phyloP scores from a whole-genome alignment of 345 rosid species.

The Chamaenerion angustifolium region DNA sequence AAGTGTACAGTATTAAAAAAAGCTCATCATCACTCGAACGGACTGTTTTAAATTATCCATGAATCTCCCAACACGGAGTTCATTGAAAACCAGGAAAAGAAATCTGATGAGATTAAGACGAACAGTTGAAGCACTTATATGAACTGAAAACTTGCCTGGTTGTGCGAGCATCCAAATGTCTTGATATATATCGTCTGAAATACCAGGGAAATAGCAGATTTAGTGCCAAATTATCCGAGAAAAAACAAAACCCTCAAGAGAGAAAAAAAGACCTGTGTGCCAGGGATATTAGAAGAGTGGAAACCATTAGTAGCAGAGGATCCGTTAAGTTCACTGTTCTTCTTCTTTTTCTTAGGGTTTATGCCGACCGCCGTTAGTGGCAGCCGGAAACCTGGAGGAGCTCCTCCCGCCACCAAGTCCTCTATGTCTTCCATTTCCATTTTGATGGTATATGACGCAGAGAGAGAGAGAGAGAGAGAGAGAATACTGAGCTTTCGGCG shows the following conservation, averaged over 20 bases:
- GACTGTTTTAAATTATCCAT: no score
- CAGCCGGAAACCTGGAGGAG: slow-evolving; percentile 61
- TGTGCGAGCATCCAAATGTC: slow-evolving; percentile 96
- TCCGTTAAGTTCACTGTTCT: slow-evolving; percentile 15
- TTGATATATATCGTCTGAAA: slow-evolving; percentile 62
- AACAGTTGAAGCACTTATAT: no score
- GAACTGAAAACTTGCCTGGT: slow-evolving; percentile 41
- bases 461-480: not conserved
- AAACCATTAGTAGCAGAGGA: slow-evolving; percentile 19
- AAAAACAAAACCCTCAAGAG: not conserved
- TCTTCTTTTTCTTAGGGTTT: slow-evolving; percentile 22
- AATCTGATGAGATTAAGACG: no score
- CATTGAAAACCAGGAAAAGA: no score
- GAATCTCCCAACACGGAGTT: no score
- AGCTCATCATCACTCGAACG: no score
- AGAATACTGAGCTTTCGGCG: not conserved
- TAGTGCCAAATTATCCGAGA: not conserved
- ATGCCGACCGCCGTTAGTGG: slow-evolving; percentile 49
- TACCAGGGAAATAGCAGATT: not conserved
- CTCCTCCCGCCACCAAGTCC: slow-evolving; percentile 50
- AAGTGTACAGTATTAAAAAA: no score
- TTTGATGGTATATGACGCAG: not conserved
- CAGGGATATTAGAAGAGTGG: slow-evolving; percentile 42
- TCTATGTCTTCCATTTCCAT: slow-evolving; percentile 73
- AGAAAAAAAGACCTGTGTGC: slow-evolving; percentile 47